Evolutionary conservation across 805 yeast genomes (phyloP), one percentile per base, ranked within the genome.

Genomic region (Wickerhamomyces bovis): DNA sequence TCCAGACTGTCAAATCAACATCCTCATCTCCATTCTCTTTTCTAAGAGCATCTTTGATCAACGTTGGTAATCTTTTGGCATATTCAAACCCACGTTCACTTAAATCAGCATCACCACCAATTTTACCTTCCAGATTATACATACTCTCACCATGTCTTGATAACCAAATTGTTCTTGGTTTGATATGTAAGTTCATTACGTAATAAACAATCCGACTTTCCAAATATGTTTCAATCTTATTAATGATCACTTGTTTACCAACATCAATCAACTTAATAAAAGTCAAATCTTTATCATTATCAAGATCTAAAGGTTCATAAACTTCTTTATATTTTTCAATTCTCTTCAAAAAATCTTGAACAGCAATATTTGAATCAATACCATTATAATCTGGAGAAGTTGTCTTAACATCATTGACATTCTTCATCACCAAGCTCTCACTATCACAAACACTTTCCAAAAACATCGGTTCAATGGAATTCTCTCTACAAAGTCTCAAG

Each of bases 141-240:
- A 81, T 82, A 3, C 95, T 85, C 68, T 94, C 99, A 23, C 99
- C 99, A 61, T 94, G 99, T 57, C 99, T 79, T 42, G 96, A 87
- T 42, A 94, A 73, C 92, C 96, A 94, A 51, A 94, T 89, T 53
- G 84, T 78, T 52, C 98, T 77, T 23, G 97, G 96, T 63, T 88
- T 87, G 56, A 89, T 86, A 64, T 90, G 97, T 55, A 94, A 71
- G 61, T 94, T 94, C 97, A 94, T 90, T 38, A 94, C 88, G 63
- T 89, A 94, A 67, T 89, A 94, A 18, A 90, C 97, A 52, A 94
- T 89, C 58, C 97, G 78, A 52, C 94, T 83, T 65, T 94, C 95
- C 58, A 92, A 70, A 63, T 94, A 94, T 21, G 90, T 81, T 63
- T 87, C 89, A 54, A 94, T 89, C 50, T 81, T 76, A 68, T 94